Evolutionary conservation across 441 rosid species (phyloP), one percentile per base, ranked within the genome.

Genomic region (Syzygium malaccense): DNA sequence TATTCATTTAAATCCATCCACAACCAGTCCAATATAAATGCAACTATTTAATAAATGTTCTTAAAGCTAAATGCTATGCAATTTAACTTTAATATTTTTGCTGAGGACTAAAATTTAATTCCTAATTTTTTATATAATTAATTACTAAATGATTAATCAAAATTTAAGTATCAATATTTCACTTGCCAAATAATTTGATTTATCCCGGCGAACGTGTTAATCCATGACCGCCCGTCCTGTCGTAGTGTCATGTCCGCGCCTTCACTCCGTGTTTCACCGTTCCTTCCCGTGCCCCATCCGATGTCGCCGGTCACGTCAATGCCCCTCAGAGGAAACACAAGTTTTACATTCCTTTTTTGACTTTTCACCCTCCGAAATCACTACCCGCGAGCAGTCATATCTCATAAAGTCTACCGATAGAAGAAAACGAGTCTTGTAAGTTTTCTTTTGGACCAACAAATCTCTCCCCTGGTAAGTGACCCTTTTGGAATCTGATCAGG

Each of bases 311-410:
- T 20, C 4, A 11, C 49, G 6, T 37, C 5, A 71, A 41, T 23
- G n/a, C 4, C 26, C 26, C 13, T 1, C 0, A 4, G 8, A 14
- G 8, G n/a, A 20, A 37, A 71, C 37, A 37, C 15, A 37, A 20
- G 15, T 26, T 23, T 57, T 57, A 23, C 10, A 4, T 57, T 57
- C 28, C 26, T 9, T 1, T 25, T 57, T 4, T 25, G 5, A 28
- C 28, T 55, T 57, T 25, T 23, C 28, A 57, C 25, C 28, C 62
- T 28, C 9, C 1, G 28, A 25, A 12, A 19, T 28, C 11, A 25
- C n/a, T 9, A 1, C 13, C 62, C 4, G 7, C 9, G 48, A 45
- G 48, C 9, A 45, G 48, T 45, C 48, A 23, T 58, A 26, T 26
- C 78, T 66, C 78, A 4, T 8, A 8, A 32, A 10, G 25, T 32